These are phyloP conservation scores for Thyridium curvatum DNA, from an alignment of 2,329 filamentous ascomycete species.

Conservation along the genomic window DNA sequence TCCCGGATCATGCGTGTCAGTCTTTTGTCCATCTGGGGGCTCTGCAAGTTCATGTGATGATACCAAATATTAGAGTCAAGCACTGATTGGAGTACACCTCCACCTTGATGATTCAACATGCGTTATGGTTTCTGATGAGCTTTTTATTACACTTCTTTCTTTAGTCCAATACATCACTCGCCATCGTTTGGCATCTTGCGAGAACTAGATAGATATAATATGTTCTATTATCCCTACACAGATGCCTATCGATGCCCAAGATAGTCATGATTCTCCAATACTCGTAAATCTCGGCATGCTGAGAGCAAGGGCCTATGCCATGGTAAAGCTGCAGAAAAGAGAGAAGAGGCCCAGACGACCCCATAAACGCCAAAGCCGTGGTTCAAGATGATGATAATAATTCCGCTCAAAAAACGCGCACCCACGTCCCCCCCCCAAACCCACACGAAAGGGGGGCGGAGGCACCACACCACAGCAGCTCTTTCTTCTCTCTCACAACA, in stretches of 20 bases:
- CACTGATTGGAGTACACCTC: slow-evolving; percentile 62
- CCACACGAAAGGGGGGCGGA: neutral
- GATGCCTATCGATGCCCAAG: too few relatives aligned
- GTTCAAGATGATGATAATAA: too few relatives aligned
- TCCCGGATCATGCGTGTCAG: neutral
- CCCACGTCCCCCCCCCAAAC: neutral
- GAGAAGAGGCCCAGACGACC: too few relatives aligned
- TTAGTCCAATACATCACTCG: too few relatives aligned
- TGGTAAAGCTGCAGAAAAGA: too few relatives aligned
- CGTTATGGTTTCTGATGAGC: slow-evolving; percentile 33
- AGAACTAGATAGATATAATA: too few relatives aligned
- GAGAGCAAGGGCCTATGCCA: too few relatives aligned
- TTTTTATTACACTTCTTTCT: slow-evolving; percentile 6
- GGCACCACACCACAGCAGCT: slow-evolving; percentile 5
- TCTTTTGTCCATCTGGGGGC: slow-evolving; percentile 10
- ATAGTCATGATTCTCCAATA: too few relatives aligned
- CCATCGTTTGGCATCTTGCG: too few relatives aligned
- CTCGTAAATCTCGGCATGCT: too few relatives aligned
- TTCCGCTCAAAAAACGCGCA: neutral
- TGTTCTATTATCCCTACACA: too few relatives aligned
- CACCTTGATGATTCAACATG: slow-evolving; percentile 34
- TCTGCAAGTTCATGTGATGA: slow-evolving; percentile 80
- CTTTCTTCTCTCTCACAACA: slow-evolving; percentile 62
- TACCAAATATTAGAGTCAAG: slow-evolving; percentile 97
- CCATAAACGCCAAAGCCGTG: neutral